Evolutionary conservation across 2,329 filamentous ascomycete genomes (phyloP).

Genomic region (Stemphylium lycopersici): DNA sequence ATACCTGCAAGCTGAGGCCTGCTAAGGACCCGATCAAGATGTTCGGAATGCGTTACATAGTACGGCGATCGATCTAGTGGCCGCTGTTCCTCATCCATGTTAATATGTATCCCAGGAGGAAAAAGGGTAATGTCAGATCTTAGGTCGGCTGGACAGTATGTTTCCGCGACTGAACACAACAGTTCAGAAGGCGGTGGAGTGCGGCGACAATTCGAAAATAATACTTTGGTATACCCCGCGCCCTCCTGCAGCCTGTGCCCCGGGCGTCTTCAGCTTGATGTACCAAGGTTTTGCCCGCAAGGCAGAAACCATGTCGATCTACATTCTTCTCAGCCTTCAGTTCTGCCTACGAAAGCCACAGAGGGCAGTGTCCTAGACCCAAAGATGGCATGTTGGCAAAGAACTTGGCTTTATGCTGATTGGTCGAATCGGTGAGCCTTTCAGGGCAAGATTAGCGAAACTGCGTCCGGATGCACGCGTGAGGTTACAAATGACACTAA

Average conservation of each 20-base stretch:
- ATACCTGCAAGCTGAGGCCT: constrained; percentile 30
- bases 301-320: constrained; percentile 1
- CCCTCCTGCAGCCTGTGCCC: neutral
- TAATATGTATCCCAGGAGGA: neutral
- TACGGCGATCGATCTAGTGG: constrained; percentile 29
- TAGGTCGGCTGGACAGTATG: too few relatives aligned
- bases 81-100: constrained; percentile 14
- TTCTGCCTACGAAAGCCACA: neutral
- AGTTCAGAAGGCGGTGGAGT: neutral
- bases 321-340: neutral
- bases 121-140: neutral
- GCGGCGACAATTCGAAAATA: neutral
- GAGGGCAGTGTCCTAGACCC: neutral
- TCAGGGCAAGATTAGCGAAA: neutral
- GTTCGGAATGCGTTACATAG: constrained; percentile 24
- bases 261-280: neutral
- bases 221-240: neutral
- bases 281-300: neutral
- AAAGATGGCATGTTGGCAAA: neutral
- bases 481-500: neutral
- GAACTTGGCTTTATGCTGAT: constrained; percentile 7
- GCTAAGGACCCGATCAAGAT: constrained; percentile 27
- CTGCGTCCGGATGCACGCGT: neutral
- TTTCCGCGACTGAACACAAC: neutral
- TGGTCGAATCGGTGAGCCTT: neutral